phyloP scores from a whole-genome alignment of 208 protist species.

The Wallacemonas sp. region DNA sequence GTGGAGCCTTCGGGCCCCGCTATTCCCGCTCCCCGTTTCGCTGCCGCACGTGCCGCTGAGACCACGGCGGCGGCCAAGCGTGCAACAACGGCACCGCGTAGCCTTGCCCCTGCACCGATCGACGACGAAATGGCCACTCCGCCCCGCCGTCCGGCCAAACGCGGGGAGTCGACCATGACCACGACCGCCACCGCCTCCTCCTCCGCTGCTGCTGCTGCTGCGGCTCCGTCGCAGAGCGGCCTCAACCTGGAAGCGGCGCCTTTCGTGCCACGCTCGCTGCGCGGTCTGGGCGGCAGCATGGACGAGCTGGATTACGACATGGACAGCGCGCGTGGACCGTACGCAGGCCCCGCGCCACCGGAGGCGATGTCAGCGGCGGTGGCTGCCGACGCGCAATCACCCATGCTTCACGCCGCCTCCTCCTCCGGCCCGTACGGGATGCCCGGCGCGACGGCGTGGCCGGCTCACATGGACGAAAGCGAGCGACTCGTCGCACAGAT shows the following conservation, averaged over 20 bases:
- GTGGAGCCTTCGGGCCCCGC: background rate
- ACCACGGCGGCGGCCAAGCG: background rate
- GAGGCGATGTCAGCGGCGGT: too few species aligned
- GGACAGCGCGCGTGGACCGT: too few species aligned
- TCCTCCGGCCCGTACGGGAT: too few species aligned
- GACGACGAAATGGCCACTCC: background rate
- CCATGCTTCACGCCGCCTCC: too few species aligned
- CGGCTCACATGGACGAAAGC: background rate
- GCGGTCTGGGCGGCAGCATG: conserved; percentile 3
- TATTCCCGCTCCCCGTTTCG: background rate
- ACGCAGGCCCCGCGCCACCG: too few species aligned
- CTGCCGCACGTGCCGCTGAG: background rate
- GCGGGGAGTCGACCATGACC: background rate
- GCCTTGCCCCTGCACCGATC: background rate
- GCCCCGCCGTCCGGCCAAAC: background rate
- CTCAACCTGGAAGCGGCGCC: conserved; percentile 2
- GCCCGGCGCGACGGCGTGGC: too few species aligned
- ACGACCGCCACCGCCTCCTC: background rate
- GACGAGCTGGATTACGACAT: background rate
- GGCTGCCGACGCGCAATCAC: too few species aligned
- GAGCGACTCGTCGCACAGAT: conserved; percentile 11
- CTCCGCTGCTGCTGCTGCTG: background rate
- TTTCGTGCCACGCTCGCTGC: conserved; percentile 14
- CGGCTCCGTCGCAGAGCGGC: background rate
- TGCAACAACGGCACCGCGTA: background rate